A percentile compares a stretch with the other conserved stretches of the same genome.
These are phyloP conservation scores for Populus deltoides DNA, from an alignment of 345 rosid genomes.

Conservation along the genomic window DNA sequence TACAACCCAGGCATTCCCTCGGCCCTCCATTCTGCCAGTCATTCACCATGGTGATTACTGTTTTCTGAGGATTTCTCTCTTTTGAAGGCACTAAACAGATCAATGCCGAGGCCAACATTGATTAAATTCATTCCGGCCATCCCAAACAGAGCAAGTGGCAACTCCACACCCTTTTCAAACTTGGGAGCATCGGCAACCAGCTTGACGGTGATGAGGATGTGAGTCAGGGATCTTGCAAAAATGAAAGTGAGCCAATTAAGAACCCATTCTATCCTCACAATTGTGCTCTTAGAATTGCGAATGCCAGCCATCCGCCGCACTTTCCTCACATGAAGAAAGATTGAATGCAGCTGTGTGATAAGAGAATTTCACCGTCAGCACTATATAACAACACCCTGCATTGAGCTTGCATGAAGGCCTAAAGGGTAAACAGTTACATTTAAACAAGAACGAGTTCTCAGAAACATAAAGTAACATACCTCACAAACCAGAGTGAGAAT, in stretches of 20 bases:
- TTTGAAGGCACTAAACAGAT: constrained; percentile 65
- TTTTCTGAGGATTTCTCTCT: constrained; percentile 44
- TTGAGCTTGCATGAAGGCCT: not conserved
- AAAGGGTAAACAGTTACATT: not conserved
- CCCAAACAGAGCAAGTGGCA: constrained; percentile 78
- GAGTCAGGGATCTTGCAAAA: constrained; percentile 56
- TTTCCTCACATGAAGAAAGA: constrained; percentile 82
- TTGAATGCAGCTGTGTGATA: constrained; percentile 67
- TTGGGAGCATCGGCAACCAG: constrained; percentile 62
- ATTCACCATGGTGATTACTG: constrained; percentile 19
- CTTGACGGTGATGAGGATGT: constrained; percentile 66
- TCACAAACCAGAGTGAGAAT: constrained; percentile 84
- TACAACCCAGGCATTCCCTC: not conserved
- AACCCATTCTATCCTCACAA: constrained; percentile 73
- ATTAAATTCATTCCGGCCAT: constrained; percentile 88
- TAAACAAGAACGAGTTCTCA: not conserved
- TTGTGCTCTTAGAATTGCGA: constrained; percentile 53
- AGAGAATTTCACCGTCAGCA: constrained; percentile 5
- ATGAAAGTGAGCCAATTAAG: constrained; percentile 66
- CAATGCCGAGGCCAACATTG: constrained; percentile 65
- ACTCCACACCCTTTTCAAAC: constrained; percentile 69
- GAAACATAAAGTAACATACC: constrained; percentile 38
- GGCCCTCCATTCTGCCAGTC: constrained; percentile 4
- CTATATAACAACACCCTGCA: not conserved
- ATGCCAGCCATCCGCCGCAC: constrained; percentile 83